A percentile compares a stretch with the other conserved stretches of the same genome.
These are phyloP conservation scores for Vigna mungo DNA, from an alignment of 306 rosid species.

Conservation along the genomic window DNA sequence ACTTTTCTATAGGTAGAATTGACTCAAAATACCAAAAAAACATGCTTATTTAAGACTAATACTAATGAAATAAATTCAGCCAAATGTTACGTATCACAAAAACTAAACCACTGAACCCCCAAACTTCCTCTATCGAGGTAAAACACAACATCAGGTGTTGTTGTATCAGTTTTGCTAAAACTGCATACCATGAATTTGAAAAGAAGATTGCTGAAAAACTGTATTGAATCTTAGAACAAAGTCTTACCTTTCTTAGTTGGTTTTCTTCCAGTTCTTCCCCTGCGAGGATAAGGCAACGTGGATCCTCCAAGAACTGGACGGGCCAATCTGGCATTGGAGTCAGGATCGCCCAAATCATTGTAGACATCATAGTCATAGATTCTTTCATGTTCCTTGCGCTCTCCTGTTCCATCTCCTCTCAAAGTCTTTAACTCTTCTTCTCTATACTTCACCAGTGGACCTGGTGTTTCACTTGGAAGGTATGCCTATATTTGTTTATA, in stretches of 20 bases:
- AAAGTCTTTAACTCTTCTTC: constrained; percentile 59
- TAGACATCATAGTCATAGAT: constrained; percentile 80
- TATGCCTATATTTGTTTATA: constrained; percentile 56
- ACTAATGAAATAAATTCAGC: too few relatives aligned
- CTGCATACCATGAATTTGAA: background rate
- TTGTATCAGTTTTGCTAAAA: background rate
- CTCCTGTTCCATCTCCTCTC: constrained; percentile 76
- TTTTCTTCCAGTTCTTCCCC: constrained; percentile 80
- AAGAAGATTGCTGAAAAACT: background rate
- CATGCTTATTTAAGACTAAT: too few relatives aligned
- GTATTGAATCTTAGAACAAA: background rate
- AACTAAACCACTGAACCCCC: too few relatives aligned
- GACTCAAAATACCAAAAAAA: too few relatives aligned
- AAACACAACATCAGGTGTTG: background rate
- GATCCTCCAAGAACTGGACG: constrained; percentile 84
- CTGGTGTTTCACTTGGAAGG: constrained; percentile 77
- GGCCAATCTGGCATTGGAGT: constrained; percentile 43
- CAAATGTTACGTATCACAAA: too few relatives aligned
- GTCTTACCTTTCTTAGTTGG: constrained; percentile 58
- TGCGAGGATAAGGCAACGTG: constrained; percentile 74
- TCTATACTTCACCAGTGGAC: constrained; percentile 56
- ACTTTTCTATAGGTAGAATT: too few relatives aligned
- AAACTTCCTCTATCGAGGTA: too few relatives aligned
- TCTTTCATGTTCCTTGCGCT: constrained; percentile 76
- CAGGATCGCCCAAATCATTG: constrained; percentile 75